Evolutionary conservation across 495 filamentous ascomycete species (phyloP), one percentile per base, ranked within the genome.

Genomic region (Aspergillus taichungensis): DNA sequence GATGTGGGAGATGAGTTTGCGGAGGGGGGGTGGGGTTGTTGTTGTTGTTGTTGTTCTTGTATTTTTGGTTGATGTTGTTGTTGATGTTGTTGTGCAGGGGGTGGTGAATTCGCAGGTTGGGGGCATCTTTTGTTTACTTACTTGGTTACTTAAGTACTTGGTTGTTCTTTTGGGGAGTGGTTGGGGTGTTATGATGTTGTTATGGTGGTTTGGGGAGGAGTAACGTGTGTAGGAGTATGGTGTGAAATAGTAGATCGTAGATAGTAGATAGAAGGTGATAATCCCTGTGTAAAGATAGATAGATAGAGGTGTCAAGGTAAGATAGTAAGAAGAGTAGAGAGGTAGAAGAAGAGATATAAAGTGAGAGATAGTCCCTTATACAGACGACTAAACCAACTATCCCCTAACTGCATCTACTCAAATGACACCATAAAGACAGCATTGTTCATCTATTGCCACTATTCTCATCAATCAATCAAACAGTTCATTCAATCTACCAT

Each of bases 1-100:
- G 47, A 90, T 72, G 50, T 95, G 85, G 0, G 85, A 88, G 29
- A 94, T 79, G 6, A 83, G 74, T 57, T 95, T 94, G 30, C 88
- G 77, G 32, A 9, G 42, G 18, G 8, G 13, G 5, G 42, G 14
- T 10, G 35, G 34, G 41, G 37, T 45, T 27, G 13, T 67, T 40
- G 44, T 7, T 40, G 28, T 39, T 37, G 13, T 46, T 29, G 24
- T 31, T 14, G 30, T 31, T 6, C 2, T 12, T n/a, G 18, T 12
- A 31, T 31, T 27, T 8, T 31, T 27, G 13, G 37, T 34, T 2
- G 28, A 29, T 9, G 35, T 6, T 34, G 6, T 11, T 63, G 6
- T 62, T 64, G 9, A 69, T 71, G 10, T 63, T 1, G 76, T 78
- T n/a, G 69, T 62, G 52, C 78, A 81, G 40, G 42, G 37, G 11